These are phyloP conservation scores for Cutaneotrichosporon sp. DNA, from an alignment of 1,284 basidiomycete genomes.

Conservation along the genomic window DNA sequence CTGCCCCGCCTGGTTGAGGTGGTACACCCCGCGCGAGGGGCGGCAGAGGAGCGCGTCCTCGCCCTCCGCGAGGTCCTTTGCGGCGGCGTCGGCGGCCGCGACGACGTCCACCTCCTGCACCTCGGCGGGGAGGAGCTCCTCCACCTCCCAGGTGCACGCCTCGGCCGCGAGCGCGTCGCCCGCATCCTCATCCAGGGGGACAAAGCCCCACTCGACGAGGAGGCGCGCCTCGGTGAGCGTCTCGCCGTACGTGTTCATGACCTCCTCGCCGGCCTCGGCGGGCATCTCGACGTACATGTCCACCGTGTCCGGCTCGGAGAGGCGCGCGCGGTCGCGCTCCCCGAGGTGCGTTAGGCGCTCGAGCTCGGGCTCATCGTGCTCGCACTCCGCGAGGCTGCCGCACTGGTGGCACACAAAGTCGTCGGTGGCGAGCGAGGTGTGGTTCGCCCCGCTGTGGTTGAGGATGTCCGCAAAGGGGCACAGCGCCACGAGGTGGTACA, in stretches of 20 bases:
- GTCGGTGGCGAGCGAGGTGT: conserved; percentile 63
- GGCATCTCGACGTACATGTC: conserved; percentile 47
- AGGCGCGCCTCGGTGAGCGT: conserved; percentile 68
- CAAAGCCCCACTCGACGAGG: conserved; percentile 73
- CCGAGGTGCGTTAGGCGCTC: conserved; percentile 35
- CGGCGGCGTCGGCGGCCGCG: background rate
- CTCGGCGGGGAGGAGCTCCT: conserved; percentile 27
- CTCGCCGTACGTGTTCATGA: conserved; percentile 84
- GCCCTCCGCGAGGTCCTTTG: background rate
- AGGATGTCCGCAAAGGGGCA: conserved; percentile 90
- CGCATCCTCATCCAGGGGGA: conserved; percentile 18
- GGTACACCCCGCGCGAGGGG: conserved; percentile 18
- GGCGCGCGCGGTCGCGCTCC: conserved; percentile 14
- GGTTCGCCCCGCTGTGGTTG: conserved; percentile 62
- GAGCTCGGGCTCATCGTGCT: conserved; percentile 61
- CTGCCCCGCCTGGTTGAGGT: conserved; percentile 31
- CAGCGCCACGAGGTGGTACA: conserved; percentile 80
- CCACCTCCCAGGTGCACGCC: conserved; percentile 36
- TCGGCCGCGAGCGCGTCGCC: conserved; percentile 23
- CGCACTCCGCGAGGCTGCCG: conserved; percentile 71
- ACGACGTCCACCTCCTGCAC: conserved; percentile 15
- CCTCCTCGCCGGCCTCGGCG: conserved; percentile 59
- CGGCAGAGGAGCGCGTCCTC: conserved; percentile 16
- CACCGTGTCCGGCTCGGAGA: conserved; percentile 36
- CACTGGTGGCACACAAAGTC: conserved; percentile 79